Conservation (phyloP, 176 grass and related monocot genomes). For the Melocanna baccifera region DNA sequence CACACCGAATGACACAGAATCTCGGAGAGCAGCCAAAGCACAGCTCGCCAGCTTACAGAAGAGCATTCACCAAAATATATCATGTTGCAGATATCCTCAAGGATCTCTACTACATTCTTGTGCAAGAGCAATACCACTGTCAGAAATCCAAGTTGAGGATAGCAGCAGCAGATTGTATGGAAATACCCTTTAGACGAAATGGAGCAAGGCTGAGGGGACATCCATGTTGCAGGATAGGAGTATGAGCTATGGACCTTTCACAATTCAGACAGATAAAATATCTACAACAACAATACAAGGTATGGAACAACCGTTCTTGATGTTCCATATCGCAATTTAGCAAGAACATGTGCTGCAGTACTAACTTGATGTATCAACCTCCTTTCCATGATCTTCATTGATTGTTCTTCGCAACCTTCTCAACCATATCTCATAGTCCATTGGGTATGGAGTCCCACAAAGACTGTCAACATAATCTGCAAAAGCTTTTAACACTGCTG, state of each 20-base stretch:
- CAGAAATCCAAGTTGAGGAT: slow-evolving; percentile 43
- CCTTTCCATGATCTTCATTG: slow-evolving; percentile 92
- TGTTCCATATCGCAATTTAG: slow-evolving; percentile 18
- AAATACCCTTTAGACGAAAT: slow-evolving; percentile 7
- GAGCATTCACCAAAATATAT: slow-evolving; percentile 26
- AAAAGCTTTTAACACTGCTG: slow-evolving; percentile 95
- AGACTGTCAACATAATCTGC: slow-evolving; percentile 98
- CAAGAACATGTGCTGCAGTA: background rate
- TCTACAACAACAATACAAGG: slow-evolving; percentile 52
- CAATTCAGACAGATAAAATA: slow-evolving; percentile 43
- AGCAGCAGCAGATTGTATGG: slow-evolving; percentile 40
- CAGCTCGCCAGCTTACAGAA: slow-evolving; percentile 22
- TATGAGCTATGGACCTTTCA: slow-evolving; percentile 58
- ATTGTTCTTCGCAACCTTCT: slow-evolving; percentile 76
- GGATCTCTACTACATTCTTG: slow-evolving; percentile 22
- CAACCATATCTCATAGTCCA: slow-evolving; percentile 98
- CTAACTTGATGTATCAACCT: slow-evolving; percentile 64
- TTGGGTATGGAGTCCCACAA: slow-evolving; percentile 86
- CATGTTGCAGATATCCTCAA: slow-evolving; percentile 56
- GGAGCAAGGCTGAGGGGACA: background rate
- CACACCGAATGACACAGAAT: background rate
- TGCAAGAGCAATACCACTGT: background rate
- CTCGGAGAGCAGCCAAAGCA: background rate
- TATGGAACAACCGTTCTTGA: slow-evolving; percentile 15
- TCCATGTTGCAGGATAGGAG: background rate